phyloP scores from a whole-genome alignment of 73 alveolate genomes.

The Symbiodinium pilosum region DNA sequence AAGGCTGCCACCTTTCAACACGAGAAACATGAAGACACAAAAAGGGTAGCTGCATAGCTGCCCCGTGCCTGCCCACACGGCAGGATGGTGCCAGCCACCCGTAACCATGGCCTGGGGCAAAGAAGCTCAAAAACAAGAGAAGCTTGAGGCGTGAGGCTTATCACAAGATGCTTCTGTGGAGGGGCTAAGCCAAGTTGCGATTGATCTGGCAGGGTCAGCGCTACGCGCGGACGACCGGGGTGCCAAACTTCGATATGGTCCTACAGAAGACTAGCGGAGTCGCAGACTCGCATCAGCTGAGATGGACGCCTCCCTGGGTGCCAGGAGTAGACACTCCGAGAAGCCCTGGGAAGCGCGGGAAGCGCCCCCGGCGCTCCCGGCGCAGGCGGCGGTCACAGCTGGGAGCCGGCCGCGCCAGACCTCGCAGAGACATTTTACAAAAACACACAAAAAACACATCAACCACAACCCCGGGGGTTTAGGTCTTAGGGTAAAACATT shows the following conservation, averaged over 20 bases:
- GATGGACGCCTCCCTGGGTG: neutral
- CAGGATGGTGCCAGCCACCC: slow-evolving; percentile 55
- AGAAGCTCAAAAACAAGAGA: too few relatives aligned
- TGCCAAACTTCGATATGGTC: neutral
- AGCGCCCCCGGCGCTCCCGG: too few relatives aligned
- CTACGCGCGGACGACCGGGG: neutral
- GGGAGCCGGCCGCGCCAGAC: slow-evolving; percentile 61
- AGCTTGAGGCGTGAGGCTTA: too few relatives aligned
- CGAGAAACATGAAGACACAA: neutral
- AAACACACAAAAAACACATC: too few relatives aligned
- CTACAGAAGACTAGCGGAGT: neutral
- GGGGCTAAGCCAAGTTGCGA: neutral
- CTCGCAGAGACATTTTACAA: neutral
- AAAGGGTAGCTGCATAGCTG: neutral
- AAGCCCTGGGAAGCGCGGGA: too few relatives aligned
- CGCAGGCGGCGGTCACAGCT: slow-evolving; percentile 47
- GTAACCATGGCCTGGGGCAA: slow-evolving; percentile 34
- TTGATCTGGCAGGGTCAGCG: neutral
- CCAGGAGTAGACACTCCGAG: slow-evolving; percentile 23
- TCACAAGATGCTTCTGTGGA: too few relatives aligned
- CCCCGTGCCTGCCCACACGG: slow-evolving; percentile 38
- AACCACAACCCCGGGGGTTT: too few relatives aligned
- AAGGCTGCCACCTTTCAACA: neutral
- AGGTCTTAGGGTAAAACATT: too few relatives aligned
- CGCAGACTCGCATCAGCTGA: neutral